Conservation (phyloP, 2,329 filamentous ascomycete genomes). For the Aureobasidium zeae region DNA sequence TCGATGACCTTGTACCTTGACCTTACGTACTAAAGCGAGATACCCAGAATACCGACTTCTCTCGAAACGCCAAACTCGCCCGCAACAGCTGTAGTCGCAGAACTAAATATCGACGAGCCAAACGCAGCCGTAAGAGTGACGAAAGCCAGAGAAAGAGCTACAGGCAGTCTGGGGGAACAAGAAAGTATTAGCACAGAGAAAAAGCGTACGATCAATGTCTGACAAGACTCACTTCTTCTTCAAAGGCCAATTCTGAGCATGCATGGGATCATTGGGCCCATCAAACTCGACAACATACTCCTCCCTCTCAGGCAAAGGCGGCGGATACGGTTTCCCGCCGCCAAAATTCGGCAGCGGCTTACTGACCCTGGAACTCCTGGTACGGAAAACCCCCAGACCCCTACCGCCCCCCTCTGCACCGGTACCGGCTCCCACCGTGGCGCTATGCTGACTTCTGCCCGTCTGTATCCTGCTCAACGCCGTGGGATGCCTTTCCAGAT, state of each 20-base stretch:
- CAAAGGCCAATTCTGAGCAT: constrained; percentile 79
- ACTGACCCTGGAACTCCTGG: constrained; percentile 39
- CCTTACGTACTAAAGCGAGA: constrained; percentile 26
- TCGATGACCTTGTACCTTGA: not conserved
- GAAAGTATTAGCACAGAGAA: constrained; percentile 15
- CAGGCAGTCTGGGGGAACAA: constrained; percentile 42
- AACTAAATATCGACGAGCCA: constrained; percentile 40
- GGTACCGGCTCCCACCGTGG: constrained; percentile 56
- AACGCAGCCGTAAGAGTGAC: constrained; percentile 65
- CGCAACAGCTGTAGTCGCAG: constrained; percentile 36
- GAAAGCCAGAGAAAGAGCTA: constrained; percentile 60
- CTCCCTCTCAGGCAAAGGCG: constrained; percentile 58
- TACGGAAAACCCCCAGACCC: constrained; percentile 24
- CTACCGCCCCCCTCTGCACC: constrained; percentile 1
- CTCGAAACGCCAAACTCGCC: constrained; percentile 34
- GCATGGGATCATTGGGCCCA: constrained; percentile 60
- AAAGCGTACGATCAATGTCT: not conserved
- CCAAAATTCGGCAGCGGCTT: constrained; percentile 60
- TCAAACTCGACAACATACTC: constrained; percentile 78
- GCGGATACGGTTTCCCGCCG: constrained; percentile 65
- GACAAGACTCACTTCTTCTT: constrained; percentile 57
- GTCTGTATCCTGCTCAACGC: constrained; percentile 64
- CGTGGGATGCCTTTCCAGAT: constrained; percentile 58
- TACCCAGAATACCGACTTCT: constrained; percentile 31
- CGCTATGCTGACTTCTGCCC: constrained; percentile 58